A percentile compares a stretch with the other conserved stretches of the same genome.
Evolutionary conservation across 495 filamentous ascomycete species (phyloP).

Genomic region (Penicillium paradoxum): DNA sequence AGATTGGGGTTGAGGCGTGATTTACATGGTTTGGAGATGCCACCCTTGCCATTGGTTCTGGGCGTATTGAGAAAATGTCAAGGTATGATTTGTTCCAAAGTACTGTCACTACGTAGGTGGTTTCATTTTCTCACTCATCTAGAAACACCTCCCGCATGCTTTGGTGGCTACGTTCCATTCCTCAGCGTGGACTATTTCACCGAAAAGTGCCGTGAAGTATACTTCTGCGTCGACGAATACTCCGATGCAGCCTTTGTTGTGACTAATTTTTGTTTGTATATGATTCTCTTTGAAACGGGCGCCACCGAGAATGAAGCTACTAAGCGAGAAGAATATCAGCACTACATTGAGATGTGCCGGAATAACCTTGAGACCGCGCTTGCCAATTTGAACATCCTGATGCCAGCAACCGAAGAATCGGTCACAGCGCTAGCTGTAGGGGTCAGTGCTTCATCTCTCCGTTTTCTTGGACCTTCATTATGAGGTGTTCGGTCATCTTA

Average conservation of each 20-base stretch:
- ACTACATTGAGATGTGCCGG: slow-evolving; percentile 43
- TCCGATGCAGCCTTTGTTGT: slow-evolving; percentile 52
- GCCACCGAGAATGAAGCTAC: slow-evolving; percentile 25
- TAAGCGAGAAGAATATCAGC: slow-evolving; percentile 30
- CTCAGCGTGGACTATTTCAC: slow-evolving; percentile 49
- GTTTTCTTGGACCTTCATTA: not conserved
- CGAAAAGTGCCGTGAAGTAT: slow-evolving; percentile 55
- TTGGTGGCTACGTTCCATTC: slow-evolving; percentile 34
- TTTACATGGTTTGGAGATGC: slow-evolving; percentile 50
- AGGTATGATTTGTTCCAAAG: slow-evolving; percentile 24
- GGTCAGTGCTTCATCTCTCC: slow-evolving; percentile 30
- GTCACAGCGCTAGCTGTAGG: slow-evolving; percentile 56
- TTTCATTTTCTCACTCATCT: not conserved
- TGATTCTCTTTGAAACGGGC: slow-evolving; percentile 50
- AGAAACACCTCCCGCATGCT: slow-evolving; percentile 23
- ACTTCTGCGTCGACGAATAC: slow-evolving; percentile 54
- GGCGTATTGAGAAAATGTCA: slow-evolving; percentile 46
- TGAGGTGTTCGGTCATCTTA: not conserved
- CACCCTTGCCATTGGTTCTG: slow-evolving; percentile 49
- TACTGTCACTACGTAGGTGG: not conserved
- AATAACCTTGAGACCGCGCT: slow-evolving; percentile 56
- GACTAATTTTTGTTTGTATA: slow-evolving; percentile 53
- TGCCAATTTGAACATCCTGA: slow-evolving; percentile 51
- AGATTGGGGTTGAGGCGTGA: slow-evolving; percentile 33
- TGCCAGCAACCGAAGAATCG: slow-evolving; percentile 54